Evolutionary conservation across 2,329 filamentous ascomycete genomes (phyloP), one percentile per base, ranked within the genome.

Genomic region (Chrysosphaeria jannelii): DNA sequence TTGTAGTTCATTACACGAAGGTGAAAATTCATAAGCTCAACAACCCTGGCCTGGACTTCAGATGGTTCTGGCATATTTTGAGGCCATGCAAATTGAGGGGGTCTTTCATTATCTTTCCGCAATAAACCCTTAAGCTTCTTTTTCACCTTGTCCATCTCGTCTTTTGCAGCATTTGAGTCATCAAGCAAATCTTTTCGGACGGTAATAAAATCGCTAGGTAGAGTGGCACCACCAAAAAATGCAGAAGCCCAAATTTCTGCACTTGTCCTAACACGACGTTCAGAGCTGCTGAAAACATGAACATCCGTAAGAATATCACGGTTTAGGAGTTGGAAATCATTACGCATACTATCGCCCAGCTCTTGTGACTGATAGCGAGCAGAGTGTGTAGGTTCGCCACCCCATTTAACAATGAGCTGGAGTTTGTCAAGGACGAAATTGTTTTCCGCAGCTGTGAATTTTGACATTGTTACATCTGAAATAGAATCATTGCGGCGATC

Each of bases 91-190:
- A 97, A 97, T 37, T 97, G 78, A 10, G 81, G 66, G 7, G 85
- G 85, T 1, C 81, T 74, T 37, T 85, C 72, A 30, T 78, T 75
- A n/a, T 81, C 85, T 42, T 90, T 74, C 14, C 85, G 66, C 27
- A 97, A 46, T 11, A 97, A 54, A 1, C 75, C 68, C 48, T 97
- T 97, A 14, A 97, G 57, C 61, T 89, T 91, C 59, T 97, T 97
- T 56, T 97, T 97, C 26, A 97, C 85, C 45, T 90, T 91, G 46
- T 97, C 88, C 72, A 91, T 97, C 38, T 90, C 78, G 40, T 97
- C 85, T 42, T 97, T 97, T 27, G 85, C 85, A 4, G 85, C 85
- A 42, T 97, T 97, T 0, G 79, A 93, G 40, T 97, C 85, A 40
- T 97, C 85, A 3, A 97, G 50, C 5, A 97, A 56, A 43, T 93